These are phyloP conservation scores for Colletotrichum coccodes DNA, from an alignment of 2,329 filamentous ascomycete species.

Conservation along the genomic window DNA sequence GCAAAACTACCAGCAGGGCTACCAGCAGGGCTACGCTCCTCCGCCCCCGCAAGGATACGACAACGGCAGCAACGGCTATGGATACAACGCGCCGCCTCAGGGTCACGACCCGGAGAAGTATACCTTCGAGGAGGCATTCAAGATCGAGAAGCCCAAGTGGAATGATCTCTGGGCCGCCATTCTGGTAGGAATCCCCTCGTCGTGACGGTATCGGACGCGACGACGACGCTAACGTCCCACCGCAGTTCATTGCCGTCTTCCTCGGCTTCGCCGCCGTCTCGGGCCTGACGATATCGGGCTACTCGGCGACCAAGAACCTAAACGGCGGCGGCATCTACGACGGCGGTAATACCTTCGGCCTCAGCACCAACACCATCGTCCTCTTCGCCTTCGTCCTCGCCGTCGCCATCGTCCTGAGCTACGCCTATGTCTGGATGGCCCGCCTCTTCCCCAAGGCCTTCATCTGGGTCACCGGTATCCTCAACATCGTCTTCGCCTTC, in stretches of 20 bases:
- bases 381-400: slow-evolving; percentile 83
- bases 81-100: slow-evolving; percentile 46
- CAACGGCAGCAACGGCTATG: slow-evolving; percentile 41
- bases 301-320: slow-evolving; percentile 69
- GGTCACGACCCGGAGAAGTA: slow-evolving; percentile 57
- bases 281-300: slow-evolving; percentile 79
- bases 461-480: slow-evolving; percentile 91
- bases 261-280: slow-evolving; percentile 81
- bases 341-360: slow-evolving; percentile 69
- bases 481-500: slow-evolving; percentile 87
- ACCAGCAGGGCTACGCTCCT: slow-evolving; percentile 40
- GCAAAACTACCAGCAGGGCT: slow-evolving; percentile 33
- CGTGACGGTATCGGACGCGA: slow-evolving; percentile 34
- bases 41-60: slow-evolving; percentile 31
- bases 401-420: slow-evolving; percentile 80
- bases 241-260: slow-evolving; percentile 75
- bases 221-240: background rate
- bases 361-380: slow-evolving; percentile 87
- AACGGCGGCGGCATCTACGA: slow-evolving; percentile 81
- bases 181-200: slow-evolving; percentile 61
- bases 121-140: slow-evolving; percentile 84
- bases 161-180: slow-evolving; percentile 92
- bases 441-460: slow-evolving; percentile 87
- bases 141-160: slow-evolving; percentile 84
- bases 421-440: slow-evolving; percentile 79